These are phyloP conservation scores for Balakata baccata DNA, from an alignment of 345 rosid species.

Conservation along the genomic window DNA sequence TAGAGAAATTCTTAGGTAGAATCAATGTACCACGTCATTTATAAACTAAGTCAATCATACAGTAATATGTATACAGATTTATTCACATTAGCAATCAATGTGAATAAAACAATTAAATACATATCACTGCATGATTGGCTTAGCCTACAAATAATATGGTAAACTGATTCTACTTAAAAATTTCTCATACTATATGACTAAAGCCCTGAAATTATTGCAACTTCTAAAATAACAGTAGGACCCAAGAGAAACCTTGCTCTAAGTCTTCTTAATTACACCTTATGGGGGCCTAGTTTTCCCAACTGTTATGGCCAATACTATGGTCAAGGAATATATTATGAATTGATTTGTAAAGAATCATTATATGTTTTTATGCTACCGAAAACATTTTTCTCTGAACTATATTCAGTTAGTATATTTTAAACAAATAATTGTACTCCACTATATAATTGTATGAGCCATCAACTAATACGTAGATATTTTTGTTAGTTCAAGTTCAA, in stretches of 20 bases:
- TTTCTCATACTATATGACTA: not conserved
- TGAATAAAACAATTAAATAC: no score
- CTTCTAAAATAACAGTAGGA: not conserved
- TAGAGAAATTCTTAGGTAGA: no score
- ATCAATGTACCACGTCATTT: no score
- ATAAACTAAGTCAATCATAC: no score
- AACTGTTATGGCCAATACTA: conserved; percentile 60
- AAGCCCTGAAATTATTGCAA: not conserved
- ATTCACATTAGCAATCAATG: no score
- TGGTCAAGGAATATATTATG: conserved; percentile 21
- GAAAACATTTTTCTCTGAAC: not conserved
- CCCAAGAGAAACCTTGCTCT: not conserved
- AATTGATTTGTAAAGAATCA: conserved; percentile 17
- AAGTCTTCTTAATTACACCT: conserved; percentile 35
- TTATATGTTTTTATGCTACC: not conserved
- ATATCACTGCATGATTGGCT: no score
- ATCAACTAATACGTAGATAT: conserved; percentile 30
- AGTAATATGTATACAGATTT: no score
- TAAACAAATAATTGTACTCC: not conserved
- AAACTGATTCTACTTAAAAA: no score
- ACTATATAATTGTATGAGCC: conserved; percentile 21
- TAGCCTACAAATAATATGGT: no score
- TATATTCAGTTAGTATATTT: not conserved
- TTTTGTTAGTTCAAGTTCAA: conserved; percentile 37
- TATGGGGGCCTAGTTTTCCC: conserved; percentile 49